Conservation (phyloP, 768 basidiomycete species). For the Macrolepiota fuliginosa region DNA sequence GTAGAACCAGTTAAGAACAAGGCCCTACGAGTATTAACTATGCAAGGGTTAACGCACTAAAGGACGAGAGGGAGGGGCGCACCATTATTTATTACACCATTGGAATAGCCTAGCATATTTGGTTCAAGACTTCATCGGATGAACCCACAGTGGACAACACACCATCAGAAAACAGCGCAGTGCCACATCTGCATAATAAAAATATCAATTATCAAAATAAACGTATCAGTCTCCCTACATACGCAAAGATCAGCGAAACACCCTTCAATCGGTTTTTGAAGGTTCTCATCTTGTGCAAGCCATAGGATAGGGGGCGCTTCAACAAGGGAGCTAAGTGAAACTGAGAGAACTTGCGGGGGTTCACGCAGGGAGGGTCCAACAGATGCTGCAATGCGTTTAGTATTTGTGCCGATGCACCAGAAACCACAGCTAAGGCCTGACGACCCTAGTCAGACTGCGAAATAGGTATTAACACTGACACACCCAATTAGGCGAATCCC, state of each 20-base stretch:
- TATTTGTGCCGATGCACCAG: too few relatives aligned
- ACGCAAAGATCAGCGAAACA: conserved; percentile 87
- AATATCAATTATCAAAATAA: background rate
- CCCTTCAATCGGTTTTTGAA: conserved; percentile 39
- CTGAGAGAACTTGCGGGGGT: too few relatives aligned
- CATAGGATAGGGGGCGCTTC: too few relatives aligned
- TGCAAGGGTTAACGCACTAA: background rate
- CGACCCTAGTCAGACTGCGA: too few relatives aligned
- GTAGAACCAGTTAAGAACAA: conserved; percentile 5
- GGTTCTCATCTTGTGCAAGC: background rate
- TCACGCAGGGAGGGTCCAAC: too few relatives aligned
- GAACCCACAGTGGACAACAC: conserved; percentile 11
- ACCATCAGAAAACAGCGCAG: conserved; percentile 88
- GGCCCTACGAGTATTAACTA: conserved; percentile 66
- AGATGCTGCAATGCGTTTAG: too few relatives aligned
- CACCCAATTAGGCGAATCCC: too few relatives aligned
- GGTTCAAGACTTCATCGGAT: background rate
- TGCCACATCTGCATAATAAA: conserved; percentile 60
- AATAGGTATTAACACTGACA: too few relatives aligned
- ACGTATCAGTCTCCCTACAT: conserved; percentile 23
- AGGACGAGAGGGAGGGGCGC: conserved; percentile 24
- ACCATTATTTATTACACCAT: conserved; percentile 77
- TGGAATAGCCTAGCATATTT: conserved; percentile 62
- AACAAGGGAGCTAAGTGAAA: too few relatives aligned
- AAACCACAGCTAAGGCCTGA: too few relatives aligned